These are phyloP conservation scores for Pythium dissotocum DNA, from an alignment of 352 stramenopile species.

Conservation along the genomic window DNA sequence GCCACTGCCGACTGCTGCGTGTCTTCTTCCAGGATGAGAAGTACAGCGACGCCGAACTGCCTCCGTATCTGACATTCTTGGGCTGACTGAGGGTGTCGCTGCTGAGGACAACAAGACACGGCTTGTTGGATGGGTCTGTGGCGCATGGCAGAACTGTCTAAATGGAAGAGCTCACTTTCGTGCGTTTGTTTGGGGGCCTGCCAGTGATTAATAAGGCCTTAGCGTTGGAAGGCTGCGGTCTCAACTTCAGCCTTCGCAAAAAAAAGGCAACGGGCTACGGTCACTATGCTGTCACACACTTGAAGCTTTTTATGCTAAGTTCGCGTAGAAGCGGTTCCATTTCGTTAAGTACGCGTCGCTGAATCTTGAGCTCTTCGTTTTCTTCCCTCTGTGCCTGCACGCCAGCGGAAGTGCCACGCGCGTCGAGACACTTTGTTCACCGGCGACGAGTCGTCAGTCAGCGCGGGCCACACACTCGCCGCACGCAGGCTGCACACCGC, in stretches of 20 bases:
- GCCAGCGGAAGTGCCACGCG: neutral
- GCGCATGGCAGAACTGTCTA: too few species aligned
- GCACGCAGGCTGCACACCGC: neutral
- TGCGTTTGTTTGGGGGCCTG: too few species aligned
- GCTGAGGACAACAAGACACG: too few species aligned
- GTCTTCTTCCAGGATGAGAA: conserved; percentile 82
- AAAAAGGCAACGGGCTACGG: neutral
- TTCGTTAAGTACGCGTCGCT: neutral
- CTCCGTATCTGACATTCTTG: conserved; percentile 66
- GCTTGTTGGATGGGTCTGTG: too few species aligned
- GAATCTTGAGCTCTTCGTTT: conserved; percentile 6
- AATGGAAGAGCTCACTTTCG: too few species aligned
- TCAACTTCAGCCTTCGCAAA: too few species aligned
- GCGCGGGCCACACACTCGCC: neutral
- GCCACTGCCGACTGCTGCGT: conserved; percentile 70
- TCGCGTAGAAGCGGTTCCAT: neutral
- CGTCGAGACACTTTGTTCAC: neutral
- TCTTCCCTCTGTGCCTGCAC: neutral
- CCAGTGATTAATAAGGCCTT: too few species aligned
- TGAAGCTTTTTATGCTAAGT: neutral
- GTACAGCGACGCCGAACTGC: conserved; percentile 71
- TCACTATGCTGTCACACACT: neutral
- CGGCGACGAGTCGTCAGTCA: neutral
- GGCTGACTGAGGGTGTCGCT: conserved; percentile 22
- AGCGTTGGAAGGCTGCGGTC: too few species aligned